These are phyloP conservation scores for Candida sp. DNA, from an alignment of 1,139 yeast species.

Conservation along the genomic window DNA sequence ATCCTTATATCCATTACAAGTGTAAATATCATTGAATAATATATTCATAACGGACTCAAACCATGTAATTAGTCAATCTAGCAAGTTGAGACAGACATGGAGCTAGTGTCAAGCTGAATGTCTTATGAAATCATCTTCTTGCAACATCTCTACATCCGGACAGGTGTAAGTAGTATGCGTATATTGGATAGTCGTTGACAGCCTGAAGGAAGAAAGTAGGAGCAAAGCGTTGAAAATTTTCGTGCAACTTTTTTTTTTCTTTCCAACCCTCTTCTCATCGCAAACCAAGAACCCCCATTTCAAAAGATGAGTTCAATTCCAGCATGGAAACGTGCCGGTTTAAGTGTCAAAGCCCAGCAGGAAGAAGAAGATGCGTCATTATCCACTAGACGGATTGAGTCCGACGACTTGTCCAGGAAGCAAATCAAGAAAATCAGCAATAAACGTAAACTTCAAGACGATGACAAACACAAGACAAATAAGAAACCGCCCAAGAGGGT, in stretches of 20 bases:
- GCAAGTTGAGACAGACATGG: conserved; percentile 13
- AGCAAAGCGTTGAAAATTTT: conserved; percentile 4
- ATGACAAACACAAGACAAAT: conserved; percentile 20
- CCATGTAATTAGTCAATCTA: conserved; percentile 51
- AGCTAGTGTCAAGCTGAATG: neutral
- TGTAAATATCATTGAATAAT: conserved; percentile 1
- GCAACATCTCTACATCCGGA: conserved; percentile 2
- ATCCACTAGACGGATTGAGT: conserved; percentile 44
- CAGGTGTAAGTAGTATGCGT: neutral
- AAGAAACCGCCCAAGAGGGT: conserved; percentile 73
- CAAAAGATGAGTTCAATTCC: conserved; percentile 47
- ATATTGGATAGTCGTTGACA: neutral
- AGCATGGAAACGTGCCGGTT: conserved; percentile 91
- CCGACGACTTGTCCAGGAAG: conserved; percentile 49
- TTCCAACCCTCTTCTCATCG: neutral
- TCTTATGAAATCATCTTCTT: neutral
- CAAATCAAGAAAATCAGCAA: conserved; percentile 46
- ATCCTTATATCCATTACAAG: conserved; percentile 57
- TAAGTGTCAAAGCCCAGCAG: conserved; percentile 54
- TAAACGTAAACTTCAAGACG: conserved; percentile 32
- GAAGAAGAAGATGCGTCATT: conserved; percentile 45
- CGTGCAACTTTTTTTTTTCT: conserved; percentile 4
- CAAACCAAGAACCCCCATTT: neutral
- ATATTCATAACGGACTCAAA: conserved; percentile 54
- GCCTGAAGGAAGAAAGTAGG: neutral